Percentiles rank a stretch among this genome's conserved stretches.
Conservation (phyloP, 2,329 filamentous ascomycete genomes). For the Zymoseptoria pseudotritici region DNA sequence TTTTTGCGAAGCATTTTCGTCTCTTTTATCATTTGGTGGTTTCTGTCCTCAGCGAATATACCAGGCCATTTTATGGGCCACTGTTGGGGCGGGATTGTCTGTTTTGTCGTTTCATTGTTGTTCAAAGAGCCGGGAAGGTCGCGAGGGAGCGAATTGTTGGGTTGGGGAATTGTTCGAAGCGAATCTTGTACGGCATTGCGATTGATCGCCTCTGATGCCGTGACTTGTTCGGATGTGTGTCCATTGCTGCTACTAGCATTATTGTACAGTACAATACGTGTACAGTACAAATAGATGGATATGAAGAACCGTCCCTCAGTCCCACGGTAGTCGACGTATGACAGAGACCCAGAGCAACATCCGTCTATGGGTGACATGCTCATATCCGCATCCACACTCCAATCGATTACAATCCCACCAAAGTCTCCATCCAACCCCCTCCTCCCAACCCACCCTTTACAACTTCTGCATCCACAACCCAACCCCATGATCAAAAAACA, state of each 20-base stretch:
- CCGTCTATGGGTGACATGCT: too few relatives aligned
- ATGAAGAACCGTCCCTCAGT: not conserved
- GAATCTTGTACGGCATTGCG: not conserved
- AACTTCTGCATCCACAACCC: slow-evolving; percentile 22
- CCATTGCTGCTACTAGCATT: not conserved
- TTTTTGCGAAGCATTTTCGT: slow-evolving; percentile 1
- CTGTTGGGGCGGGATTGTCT: slow-evolving; percentile 4
- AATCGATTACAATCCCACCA: not conserved
- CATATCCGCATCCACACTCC: not conserved
- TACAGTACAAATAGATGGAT: not conserved
- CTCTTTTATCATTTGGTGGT: not conserved
- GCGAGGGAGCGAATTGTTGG: not conserved
- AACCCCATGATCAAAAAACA: slow-evolving; percentile 21
- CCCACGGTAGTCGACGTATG: too few relatives aligned
- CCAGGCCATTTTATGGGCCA: slow-evolving; percentile 22
- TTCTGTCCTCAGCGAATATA: slow-evolving; percentile 21
- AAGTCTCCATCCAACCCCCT: not conserved
- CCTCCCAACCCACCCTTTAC: slow-evolving; percentile 2
- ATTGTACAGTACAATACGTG: not conserved
- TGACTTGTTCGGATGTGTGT: not conserved
- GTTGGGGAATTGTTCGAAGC: not conserved
- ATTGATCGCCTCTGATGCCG: not conserved
- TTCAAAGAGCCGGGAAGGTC: not conserved
- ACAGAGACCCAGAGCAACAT: too few relatives aligned
- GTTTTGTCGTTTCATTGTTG: not conserved